A percentile compares a stretch with the other conserved stretches of the same genome.
phyloP scores from a whole-genome alignment of 2,329 filamentous ascomycete genomes.

The Tolypocladium tropicale region DNA sequence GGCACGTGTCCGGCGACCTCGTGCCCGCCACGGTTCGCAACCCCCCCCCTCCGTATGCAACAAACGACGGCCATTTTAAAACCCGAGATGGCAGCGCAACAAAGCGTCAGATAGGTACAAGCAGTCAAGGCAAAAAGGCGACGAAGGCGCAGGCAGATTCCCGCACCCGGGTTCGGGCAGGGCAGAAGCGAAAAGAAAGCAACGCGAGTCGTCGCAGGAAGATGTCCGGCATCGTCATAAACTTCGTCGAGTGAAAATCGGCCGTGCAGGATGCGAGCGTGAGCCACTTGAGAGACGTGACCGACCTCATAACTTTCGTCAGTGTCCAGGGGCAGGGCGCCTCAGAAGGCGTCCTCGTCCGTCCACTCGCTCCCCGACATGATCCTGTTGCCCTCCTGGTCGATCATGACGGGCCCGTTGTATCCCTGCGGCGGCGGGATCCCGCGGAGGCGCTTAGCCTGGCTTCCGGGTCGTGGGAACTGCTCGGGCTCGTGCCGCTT shows the following conservation, averaged over 20 bases:
- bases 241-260: background rate
- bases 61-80: background rate
- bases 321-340: background rate
- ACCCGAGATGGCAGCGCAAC: no score
- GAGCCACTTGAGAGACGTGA: no score
- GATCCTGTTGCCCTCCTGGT: conserved; percentile 51
- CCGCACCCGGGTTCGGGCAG: background rate
- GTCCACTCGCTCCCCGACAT: conserved; percentile 58
- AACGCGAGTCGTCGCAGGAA: conserved; percentile 2
- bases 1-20: background rate
- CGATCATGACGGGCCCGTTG: conserved; percentile 37
- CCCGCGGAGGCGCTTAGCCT: conserved; percentile 44
- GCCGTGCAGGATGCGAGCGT: background rate
- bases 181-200: background rate
- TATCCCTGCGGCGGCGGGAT: conserved; percentile 38
- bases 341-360: conserved; percentile 50
- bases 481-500: conserved; percentile 52
- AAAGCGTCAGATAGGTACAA: background rate
- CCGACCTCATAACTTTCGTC: no score
- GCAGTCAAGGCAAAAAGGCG: background rate
- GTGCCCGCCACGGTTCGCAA: no score
- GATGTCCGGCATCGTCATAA: conserved; percentile 6
- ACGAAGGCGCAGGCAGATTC: background rate
- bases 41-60: no score
- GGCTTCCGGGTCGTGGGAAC: conserved; percentile 29